A percentile compares a stretch with the other conserved stretches of the same genome.
Conservation (phyloP, 169 alveolate species). For the Amoebophrya sp. region DNA sequence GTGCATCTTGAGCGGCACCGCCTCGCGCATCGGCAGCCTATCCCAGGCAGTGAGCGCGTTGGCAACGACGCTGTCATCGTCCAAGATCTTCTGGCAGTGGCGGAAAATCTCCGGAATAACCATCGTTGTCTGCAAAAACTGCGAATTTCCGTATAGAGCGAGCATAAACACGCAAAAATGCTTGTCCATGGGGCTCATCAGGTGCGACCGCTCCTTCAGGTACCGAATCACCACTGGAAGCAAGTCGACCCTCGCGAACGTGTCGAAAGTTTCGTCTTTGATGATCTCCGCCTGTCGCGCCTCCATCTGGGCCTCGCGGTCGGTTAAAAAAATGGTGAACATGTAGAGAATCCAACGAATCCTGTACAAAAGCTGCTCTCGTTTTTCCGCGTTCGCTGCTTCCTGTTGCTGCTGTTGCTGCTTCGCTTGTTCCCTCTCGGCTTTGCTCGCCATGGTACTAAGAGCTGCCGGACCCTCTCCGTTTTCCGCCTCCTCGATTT, state of each 20-base stretch:
- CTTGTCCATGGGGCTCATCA: conserved; percentile 13
- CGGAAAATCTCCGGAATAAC: neutral
- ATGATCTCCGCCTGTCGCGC: conserved; percentile 7
- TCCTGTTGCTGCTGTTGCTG: neutral
- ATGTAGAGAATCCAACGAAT: neutral
- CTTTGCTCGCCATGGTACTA: no score
- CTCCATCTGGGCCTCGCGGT: conserved; percentile 21
- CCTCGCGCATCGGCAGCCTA: neutral
- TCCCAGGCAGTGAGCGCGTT: conserved; percentile 2
- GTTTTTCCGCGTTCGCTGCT: neutral
- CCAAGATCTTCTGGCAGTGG: neutral
- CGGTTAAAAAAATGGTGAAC: neutral
- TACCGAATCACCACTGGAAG: neutral
- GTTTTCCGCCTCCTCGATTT: neutral
- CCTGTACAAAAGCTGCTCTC: neutral
- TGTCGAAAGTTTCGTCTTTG: conserved; percentile 12
- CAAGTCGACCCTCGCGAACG: conserved; percentile 6
- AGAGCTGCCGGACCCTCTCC: no score
- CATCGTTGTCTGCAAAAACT: neutral
- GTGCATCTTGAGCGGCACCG: neutral
- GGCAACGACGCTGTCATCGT: neutral
- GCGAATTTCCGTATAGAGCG: neutral
- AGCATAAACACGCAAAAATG: conserved; percentile 11
- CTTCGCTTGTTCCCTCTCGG: no score
- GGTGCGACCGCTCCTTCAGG: neutral